Percentiles rank a stretch among this genome's conserved stretches.
Evolutionary conservation across 2,329 filamentous ascomycete genomes (phyloP).

Genomic region (Bretziella fagacearum): DNA sequence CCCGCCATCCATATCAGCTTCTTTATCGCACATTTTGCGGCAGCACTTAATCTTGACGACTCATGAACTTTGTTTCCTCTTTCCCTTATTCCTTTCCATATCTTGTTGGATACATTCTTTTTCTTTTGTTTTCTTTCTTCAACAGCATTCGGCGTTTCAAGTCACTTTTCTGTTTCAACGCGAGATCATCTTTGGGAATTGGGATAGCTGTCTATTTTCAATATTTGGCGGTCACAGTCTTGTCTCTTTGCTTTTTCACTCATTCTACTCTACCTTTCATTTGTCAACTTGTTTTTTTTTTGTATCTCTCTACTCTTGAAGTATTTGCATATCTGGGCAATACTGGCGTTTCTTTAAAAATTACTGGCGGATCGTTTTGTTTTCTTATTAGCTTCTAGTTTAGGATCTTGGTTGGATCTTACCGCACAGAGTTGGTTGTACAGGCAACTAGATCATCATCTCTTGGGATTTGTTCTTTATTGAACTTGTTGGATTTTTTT

Average conservation of each 20-base stretch:
- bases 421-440: slow-evolving; percentile 2
- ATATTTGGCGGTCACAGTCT: too few relatives aligned
- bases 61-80: slow-evolving; percentile 3
- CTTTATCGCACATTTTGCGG: too few relatives aligned
- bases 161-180: too few relatives aligned
- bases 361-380: too few relatives aligned
- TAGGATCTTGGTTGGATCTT: background rate
- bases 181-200: background rate
- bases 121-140: background rate
- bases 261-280: background rate
- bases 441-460: slow-evolving; percentile 4
- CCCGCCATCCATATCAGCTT: too few relatives aligned
- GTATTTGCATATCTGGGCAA: background rate
- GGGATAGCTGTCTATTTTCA: background rate
- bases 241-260: background rate
- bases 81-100: slow-evolving; percentile 2
- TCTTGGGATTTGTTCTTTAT: slow-evolving; percentile 5
- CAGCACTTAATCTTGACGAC: background rate
- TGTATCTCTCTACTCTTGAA: background rate
- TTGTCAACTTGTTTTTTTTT: slow-evolving; percentile 1
- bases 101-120: background rate
- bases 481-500: slow-evolving; percentile 1
- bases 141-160: background rate
- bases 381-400: too few relatives aligned
- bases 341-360: too few relatives aligned